A percentile compares a stretch with the other conserved stretches of the same genome.
Evolutionary conservation across 352 stramenopile genomes (phyloP).

Genomic region (Blastocystis sp.): DNA sequence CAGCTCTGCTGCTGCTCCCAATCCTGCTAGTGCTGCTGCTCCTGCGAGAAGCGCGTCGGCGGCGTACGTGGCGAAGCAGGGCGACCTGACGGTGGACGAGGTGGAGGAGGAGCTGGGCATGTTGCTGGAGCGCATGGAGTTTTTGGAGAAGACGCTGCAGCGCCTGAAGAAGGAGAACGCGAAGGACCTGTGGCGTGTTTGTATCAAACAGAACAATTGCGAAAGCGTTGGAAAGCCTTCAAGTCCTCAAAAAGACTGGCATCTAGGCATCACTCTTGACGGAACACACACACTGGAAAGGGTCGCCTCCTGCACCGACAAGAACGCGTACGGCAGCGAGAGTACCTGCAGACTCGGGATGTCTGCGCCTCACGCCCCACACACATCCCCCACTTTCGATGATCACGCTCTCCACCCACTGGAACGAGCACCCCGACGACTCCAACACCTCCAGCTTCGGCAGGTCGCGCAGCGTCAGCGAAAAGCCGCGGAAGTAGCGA

Average conservation of each 20-base stretch:
- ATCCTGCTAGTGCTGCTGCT: background rate
- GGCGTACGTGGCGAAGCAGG: constrained; percentile 37
- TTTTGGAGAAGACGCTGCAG: constrained; percentile 46
- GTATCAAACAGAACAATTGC: background rate
- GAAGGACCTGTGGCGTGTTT: constrained; percentile 50
- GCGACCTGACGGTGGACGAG: constrained; percentile 55
- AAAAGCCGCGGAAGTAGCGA: background rate
- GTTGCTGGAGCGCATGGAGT: constrained; percentile 51
- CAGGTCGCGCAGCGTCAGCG: background rate
- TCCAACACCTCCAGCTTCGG: background rate
- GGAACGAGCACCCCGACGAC: background rate
- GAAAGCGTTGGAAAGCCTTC: background rate
- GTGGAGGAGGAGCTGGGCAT: constrained; percentile 61
- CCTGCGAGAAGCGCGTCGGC: background rate
- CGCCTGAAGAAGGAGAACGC: constrained; percentile 63
- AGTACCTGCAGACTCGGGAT: background rate
- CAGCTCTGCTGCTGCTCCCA: background rate
- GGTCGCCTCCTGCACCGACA: background rate
- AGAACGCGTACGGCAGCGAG: background rate
- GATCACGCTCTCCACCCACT: background rate
- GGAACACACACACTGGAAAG: background rate
- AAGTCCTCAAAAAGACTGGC: background rate
- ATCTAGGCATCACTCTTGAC: background rate
- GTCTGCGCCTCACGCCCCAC: background rate
- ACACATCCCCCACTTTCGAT: background rate